These are phyloP conservation scores for Blastobotrys capitulatus DNA, from an alignment of 1,139 yeast species.

Conservation along the genomic window DNA sequence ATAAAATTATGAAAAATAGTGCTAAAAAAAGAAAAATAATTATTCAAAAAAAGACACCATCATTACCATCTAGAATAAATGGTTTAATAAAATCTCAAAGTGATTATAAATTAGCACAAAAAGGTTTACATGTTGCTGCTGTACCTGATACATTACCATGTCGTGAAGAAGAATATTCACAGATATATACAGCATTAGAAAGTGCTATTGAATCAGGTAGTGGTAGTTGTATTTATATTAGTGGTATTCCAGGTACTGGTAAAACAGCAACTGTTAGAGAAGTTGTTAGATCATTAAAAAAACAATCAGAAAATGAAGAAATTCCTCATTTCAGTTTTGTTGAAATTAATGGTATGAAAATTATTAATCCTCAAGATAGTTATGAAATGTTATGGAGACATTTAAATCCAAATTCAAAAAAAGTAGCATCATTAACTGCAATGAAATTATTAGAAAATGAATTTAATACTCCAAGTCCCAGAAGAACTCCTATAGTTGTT, in stretches of 20 bases:
- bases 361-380: slow-evolving; percentile 78
- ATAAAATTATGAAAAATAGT: not conserved
- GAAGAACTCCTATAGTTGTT: slow-evolving; percentile 58
- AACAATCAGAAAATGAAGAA: slow-evolving; percentile 39
- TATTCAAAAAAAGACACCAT: not conserved
- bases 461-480: slow-evolving; percentile 39
- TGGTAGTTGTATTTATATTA: slow-evolving; percentile 82
- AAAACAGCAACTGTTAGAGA: slow-evolving; percentile 92
- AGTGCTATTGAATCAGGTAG: slow-evolving; percentile 64
- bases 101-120: slow-evolving; percentile 48
- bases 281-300: slow-evolving; percentile 62
- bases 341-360: slow-evolving; percentile 87
- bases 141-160: slow-evolving; percentile 71
- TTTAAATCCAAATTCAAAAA: slow-evolving; percentile 43
- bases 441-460: slow-evolving; percentile 49
- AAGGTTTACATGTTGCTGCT: slow-evolving; percentile 58
- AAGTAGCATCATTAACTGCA: slow-evolving; percentile 61
- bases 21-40: not conserved
- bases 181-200: slow-evolving; percentile 65
- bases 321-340: slow-evolving; percentile 60
- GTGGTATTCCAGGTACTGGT: slow-evolving; percentile 99
- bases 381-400: slow-evolving; percentile 80
- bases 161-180: slow-evolving; percentile 79
- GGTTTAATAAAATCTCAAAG: not conserved
- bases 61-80: slow-evolving; percentile 4